A percentile compares a stretch with the other conserved stretches of the same genome.
Conservation (phyloP, 2,329 filamentous ascomycete species). For the Coniosporium tulheliwenetii region DNA sequence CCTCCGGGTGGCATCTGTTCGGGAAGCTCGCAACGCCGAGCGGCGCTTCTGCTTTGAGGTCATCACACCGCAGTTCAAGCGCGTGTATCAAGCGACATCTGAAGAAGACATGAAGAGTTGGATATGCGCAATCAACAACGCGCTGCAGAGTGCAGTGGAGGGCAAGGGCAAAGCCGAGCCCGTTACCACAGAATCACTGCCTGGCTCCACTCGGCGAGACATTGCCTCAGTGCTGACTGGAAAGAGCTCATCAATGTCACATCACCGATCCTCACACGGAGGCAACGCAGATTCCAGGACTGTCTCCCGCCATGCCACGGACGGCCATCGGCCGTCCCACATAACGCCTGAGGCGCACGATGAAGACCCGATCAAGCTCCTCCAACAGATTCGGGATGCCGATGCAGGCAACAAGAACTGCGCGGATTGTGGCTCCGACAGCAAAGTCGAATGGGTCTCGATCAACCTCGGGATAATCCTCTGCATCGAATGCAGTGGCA, state of each 20-base stretch:
- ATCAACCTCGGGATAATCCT: conserved; percentile 94
- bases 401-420: conserved; percentile 91
- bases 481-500: conserved; percentile 95
- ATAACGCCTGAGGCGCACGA: conserved; percentile 58
- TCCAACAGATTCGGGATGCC: conserved; percentile 74
- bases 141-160: conserved; percentile 88
- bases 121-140: conserved; percentile 95
- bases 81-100: conserved; percentile 93
- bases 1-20: conserved; percentile 87
- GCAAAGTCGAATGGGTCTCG: conserved; percentile 96
- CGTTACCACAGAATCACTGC: conserved; percentile 33
- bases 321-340: conserved; percentile 69
- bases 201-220: conserved; percentile 53
- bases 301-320: conserved; percentile 74
- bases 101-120: conserved; percentile 97
- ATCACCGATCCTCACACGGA: conserved; percentile 31
- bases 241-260: conserved; percentile 63
- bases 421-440: conserved; percentile 80
- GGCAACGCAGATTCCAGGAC: conserved; percentile 27
- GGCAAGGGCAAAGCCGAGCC: conserved; percentile 44
- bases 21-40: conserved; percentile 88
- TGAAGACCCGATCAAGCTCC: conserved; percentile 68
- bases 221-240: conserved; percentile 88
- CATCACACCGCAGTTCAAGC: conserved; percentile 89
- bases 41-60: conserved; percentile 96